Evolutionary conservation across 2,329 filamentous ascomycete species (phyloP), one percentile per base, ranked within the genome.

Genomic region (Zalaria obscura): DNA sequence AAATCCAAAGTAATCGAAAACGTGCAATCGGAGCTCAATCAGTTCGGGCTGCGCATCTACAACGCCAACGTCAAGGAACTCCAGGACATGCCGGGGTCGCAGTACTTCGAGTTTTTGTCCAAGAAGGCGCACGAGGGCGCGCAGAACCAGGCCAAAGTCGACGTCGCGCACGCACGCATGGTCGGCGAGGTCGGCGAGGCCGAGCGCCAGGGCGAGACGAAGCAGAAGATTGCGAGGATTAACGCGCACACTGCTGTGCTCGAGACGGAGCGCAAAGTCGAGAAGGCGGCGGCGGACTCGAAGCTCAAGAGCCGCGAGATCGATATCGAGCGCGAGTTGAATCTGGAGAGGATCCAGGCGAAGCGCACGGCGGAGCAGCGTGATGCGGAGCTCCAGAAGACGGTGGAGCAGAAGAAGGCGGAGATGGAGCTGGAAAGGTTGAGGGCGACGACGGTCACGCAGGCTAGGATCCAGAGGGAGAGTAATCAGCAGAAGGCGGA

Each of bases 151-250:
- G 83, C 83, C 29, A 73, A 74, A 52, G 67, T 75, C 43, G 72
- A 76, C 47, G 73, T 76, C 18, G 72, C 73, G 9, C 67, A 75
- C 48, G 73, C 73, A 5, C 62, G 69, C 9, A 76, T 75, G 52
- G 69, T 70, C 39, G 82, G 81, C 53, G 80, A 80, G 50, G 79
- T 86, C 9, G 82, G 81, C 44, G 84, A 91, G 60, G 78, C 84
- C 25, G 71, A 86, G 57, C 81, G 83, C 53, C 75, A 78, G 54
- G 85, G 85, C 48, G 73, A 83, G 53, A 82, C 87, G 47, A 86
- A 91, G 57, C 83, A 87, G 41, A 81, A 88, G 55, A 83, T 93
- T 35, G 83, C 84, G 51, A 89, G 87, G 67, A 93, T 93, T 63
- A 76, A 88, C 59, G 84, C 85, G 49, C 78, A 85, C 52, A 93